These are phyloP conservation scores for Penicillium angulare DNA, from an alignment of 495 filamentous ascomycete species.

Conservation along the genomic window DNA sequence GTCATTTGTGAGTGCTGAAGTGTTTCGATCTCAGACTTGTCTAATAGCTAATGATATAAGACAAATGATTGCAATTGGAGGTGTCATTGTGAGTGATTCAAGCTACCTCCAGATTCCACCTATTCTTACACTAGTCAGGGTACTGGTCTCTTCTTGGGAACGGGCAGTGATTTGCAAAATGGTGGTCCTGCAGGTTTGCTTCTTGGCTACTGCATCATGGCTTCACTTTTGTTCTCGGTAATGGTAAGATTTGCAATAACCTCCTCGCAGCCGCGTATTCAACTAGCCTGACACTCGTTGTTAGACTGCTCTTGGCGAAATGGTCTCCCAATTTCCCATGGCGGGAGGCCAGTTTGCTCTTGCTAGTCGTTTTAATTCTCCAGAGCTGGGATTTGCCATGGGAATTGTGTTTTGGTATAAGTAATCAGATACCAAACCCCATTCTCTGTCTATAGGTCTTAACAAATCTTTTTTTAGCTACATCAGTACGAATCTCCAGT, in stretches of 20 bases:
- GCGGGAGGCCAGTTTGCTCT: constrained; percentile 14
- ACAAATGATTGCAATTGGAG: constrained; percentile 25
- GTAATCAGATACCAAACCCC: too few species aligned
- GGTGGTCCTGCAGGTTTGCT: constrained; percentile 25
- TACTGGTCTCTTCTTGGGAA: constrained; percentile 26
- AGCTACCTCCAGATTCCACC: too few species aligned
- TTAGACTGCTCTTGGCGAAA: constrained; percentile 14
- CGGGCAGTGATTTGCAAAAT: constrained; percentile 17
- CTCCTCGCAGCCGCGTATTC: neutral
- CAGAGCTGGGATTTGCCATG: constrained; percentile 21
- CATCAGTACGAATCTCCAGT: constrained; percentile 5
- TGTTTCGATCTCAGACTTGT: too few species aligned
- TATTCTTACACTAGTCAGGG: too few species aligned
- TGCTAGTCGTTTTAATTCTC: constrained; percentile 15
- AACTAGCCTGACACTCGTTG: neutral
- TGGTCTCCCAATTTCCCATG: constrained; percentile 17
- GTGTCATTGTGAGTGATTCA: too few species aligned
- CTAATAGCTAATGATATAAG: constrained; percentile 1
- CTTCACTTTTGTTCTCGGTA: constrained; percentile 16
- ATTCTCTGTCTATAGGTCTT: too few species aligned
- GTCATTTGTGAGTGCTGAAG: constrained; percentile 17
- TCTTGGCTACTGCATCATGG: constrained; percentile 24
- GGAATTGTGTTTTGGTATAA: constrained; percentile 25
- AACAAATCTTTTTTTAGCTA: constrained; percentile 3
- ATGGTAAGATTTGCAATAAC: constrained; percentile 10